A percentile compares a stretch with the other conserved stretches of the same genome.
phyloP scores from a whole-genome alignment of 176 grass and related monocot genomes.

The Eleusine coracana region DNA sequence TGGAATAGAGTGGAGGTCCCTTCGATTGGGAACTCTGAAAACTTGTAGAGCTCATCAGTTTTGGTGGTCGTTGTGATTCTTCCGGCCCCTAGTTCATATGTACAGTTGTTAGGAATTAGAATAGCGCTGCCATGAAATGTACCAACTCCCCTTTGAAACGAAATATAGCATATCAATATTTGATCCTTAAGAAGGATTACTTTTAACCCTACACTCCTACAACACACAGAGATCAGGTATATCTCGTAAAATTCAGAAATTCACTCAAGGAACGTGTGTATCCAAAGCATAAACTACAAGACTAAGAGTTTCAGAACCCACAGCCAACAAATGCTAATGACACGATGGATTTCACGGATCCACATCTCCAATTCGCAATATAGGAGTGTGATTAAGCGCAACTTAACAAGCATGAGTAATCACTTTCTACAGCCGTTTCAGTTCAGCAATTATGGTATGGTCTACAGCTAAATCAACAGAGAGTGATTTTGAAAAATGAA shows the following conservation, averaged over 20 bases:
- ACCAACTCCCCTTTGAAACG: background rate
- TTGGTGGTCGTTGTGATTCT: conserved; percentile 46
- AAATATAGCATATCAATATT: background rate
- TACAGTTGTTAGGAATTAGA: conserved; percentile 16
- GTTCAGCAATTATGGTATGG: background rate
- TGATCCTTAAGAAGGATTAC: background rate
- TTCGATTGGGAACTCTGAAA: background rate
- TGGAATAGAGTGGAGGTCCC: background rate
- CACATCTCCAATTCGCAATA: background rate
- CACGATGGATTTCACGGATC: background rate
- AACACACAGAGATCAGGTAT: background rate
- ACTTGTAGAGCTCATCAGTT: background rate
- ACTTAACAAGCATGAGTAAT: background rate
- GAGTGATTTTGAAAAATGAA: background rate
- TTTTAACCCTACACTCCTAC: background rate
- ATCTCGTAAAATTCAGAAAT: background rate
- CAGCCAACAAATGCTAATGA: too few relatives aligned
- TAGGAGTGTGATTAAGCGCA: background rate
- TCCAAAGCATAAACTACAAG: too few relatives aligned
- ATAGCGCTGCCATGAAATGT: conserved; percentile 5
- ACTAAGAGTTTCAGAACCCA: too few relatives aligned
- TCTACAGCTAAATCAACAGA: background rate
- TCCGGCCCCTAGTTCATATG: conserved; percentile 44
- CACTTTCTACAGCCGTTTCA: background rate
- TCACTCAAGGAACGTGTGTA: background rate